Percentiles rank a stretch among this genome's conserved stretches.
Evolutionary conservation across 805 yeast genomes (phyloP).

Genomic region (Helenozyma baotianmanensis): DNA sequence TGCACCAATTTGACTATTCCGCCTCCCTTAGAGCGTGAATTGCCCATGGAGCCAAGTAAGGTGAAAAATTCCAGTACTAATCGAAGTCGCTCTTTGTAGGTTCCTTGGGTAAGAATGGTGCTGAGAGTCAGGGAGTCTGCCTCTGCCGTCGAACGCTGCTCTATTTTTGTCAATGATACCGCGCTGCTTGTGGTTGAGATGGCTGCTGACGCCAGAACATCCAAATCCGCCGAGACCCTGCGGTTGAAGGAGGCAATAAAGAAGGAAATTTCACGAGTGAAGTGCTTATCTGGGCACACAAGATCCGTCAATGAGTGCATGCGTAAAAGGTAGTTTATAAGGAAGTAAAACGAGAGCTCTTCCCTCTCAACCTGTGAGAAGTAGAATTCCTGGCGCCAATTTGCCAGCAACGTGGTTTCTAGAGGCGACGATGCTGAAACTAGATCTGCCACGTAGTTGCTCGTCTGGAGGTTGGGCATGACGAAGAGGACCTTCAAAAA

Average conservation of each 20-base stretch:
- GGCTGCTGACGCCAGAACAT: slow-evolving; percentile 13
- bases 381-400: slow-evolving; percentile 1
- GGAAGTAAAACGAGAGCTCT: slow-evolving; percentile 13
- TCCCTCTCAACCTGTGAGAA: slow-evolving; percentile 11
- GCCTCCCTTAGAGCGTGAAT: slow-evolving; percentile 1
- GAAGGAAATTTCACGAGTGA: slow-evolving; percentile 6
- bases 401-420: neutral
- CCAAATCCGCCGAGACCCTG: slow-evolving; percentile 13
- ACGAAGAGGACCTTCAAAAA: slow-evolving; percentile 10
- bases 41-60: slow-evolving; percentile 1
- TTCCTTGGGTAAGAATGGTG: slow-evolving; percentile 12
- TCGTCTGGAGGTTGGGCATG: slow-evolving; percentile 13
- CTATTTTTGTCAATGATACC: slow-evolving; percentile 9
- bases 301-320: slow-evolving; percentile 4
- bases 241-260: slow-evolving; percentile 8
- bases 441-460: slow-evolving; percentile 6
- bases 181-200: slow-evolving; percentile 13
- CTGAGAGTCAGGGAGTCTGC: slow-evolving; percentile 5
- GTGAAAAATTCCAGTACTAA: slow-evolving; percentile 12
- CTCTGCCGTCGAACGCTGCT: neutral
- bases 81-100: slow-evolving; percentile 14
- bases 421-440: neutral
- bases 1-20: slow-evolving; percentile 7
- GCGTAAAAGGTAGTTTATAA: slow-evolving; percentile 10
- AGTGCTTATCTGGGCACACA: slow-evolving; percentile 6